Percentiles rank a stretch among this genome's conserved stretches.
Evolutionary conservation across 768 basidiomycete species (phyloP).

Genomic region (Sarcodon sp.): DNA sequence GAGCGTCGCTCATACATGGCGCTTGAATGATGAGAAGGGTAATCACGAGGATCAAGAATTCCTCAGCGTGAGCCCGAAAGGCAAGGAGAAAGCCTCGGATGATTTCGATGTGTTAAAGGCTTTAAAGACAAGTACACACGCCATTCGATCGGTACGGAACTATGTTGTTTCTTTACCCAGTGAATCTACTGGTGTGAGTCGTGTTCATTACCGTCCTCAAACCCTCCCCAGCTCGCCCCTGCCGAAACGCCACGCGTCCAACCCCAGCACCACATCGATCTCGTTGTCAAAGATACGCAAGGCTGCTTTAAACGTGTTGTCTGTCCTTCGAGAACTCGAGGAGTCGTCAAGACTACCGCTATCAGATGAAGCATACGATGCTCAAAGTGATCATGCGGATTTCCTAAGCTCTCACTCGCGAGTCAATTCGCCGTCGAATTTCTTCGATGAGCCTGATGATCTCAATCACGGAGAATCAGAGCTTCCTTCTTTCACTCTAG

Average conservation of each 20-base stretch:
- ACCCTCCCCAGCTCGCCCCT: constrained; percentile 20
- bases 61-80: constrained; percentile 5
- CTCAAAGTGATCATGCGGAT: constrained; percentile 52
- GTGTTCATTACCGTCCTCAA: constrained; percentile 38
- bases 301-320: constrained; percentile 75
- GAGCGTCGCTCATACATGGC: constrained; percentile 53
- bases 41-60: neutral
- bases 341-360: constrained; percentile 65
- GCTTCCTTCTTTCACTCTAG: constrained; percentile 13
- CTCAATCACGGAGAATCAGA: neutral
- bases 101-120: constrained; percentile 53
- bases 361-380: constrained; percentile 75
- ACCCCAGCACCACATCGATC: constrained; percentile 29
- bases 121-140: constrained; percentile 68
- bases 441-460: constrained; percentile 11
- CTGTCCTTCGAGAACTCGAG: constrained; percentile 69
- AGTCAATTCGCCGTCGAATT: constrained; percentile 9
- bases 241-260: constrained; percentile 22
- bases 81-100: constrained; percentile 3
- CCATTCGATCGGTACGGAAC: constrained; percentile 74
- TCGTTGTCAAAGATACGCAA: constrained; percentile 60
- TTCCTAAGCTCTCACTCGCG: constrained; percentile 4
- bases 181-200: constrained; percentile 28
- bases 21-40: constrained; percentile 18
- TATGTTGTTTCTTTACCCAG: constrained; percentile 76